phyloP scores from a whole-genome alignment of 2,329 filamentous ascomycete species.

The Uncinocarpus reesii region DNA sequence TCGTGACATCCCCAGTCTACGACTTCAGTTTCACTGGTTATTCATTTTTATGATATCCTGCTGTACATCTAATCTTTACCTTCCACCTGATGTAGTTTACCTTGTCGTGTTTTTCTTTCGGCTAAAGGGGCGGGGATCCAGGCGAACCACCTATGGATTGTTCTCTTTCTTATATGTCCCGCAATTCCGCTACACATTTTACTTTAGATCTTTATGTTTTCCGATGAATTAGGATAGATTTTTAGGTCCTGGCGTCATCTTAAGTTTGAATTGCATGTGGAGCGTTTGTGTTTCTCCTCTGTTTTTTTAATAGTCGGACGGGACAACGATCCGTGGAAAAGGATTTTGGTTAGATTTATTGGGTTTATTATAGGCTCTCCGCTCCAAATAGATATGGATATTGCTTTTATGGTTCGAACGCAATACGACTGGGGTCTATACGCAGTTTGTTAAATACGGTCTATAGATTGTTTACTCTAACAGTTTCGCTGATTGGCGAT shows the following conservation, averaged over 20 bases:
- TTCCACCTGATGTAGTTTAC: slow-evolving; percentile 5
- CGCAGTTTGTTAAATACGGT: too few species aligned
- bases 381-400: background rate
- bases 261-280: background rate
- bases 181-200: background rate
- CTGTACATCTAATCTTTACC: slow-evolving; percentile 1
- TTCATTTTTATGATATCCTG: background rate
- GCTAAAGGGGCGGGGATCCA: background rate
- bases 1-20: background rate
- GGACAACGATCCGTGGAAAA: background rate
- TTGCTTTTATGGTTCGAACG: background rate
- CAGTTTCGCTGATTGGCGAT: too few species aligned
- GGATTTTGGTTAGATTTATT: background rate
- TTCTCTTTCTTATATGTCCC: background rate
- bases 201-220: too few species aligned
- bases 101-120: background rate
- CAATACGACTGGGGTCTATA: too few species aligned
- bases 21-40: background rate
- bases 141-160: background rate
- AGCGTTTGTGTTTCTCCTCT: background rate
- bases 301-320: background rate
- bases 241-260: background rate
- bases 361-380: background rate
- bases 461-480: too few species aligned
- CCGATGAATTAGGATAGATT: slow-evolving; percentile 1